Percentiles rank a stretch among this genome's conserved stretches.
These are phyloP conservation scores for Knufia petricola DNA, from an alignment of 2,329 filamentous ascomycete species.

Conservation along the genomic window DNA sequence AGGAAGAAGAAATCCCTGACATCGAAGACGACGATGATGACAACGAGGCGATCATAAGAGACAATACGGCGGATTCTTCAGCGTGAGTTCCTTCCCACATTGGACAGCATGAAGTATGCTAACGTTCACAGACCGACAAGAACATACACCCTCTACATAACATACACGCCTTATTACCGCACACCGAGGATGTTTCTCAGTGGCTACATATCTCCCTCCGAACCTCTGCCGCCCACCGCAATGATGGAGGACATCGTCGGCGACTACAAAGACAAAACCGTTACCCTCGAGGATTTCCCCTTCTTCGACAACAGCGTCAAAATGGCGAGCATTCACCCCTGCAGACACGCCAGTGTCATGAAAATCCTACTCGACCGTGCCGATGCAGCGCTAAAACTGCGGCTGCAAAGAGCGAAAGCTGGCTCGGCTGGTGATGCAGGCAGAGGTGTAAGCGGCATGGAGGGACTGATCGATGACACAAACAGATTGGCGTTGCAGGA, in stretches of 20 bases:
- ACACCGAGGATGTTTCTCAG: constrained; percentile 92
- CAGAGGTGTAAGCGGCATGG: constrained; percentile 55
- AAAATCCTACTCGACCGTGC: constrained; percentile 92
- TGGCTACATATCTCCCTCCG: constrained; percentile 70
- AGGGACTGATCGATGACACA: constrained; percentile 76
- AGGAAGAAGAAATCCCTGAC: constrained; percentile 80
- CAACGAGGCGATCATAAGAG: constrained; percentile 89
- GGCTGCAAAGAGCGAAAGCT: constrained; percentile 68
- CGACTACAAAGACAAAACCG: constrained; percentile 97
- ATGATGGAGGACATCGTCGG: constrained; percentile 98
- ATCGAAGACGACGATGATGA: constrained; percentile 96
- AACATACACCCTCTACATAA: constrained; percentile 98
- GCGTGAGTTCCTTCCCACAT: constrained; percentile 38
- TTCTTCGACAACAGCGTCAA: constrained; percentile 87
- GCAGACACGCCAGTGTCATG: constrained; percentile 96
- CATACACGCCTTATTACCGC: constrained; percentile 92
- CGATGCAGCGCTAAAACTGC: constrained; percentile 81
- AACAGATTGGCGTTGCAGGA: constrained; percentile 39
- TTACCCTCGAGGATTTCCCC: constrained; percentile 93
- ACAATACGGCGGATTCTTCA: constrained; percentile 47
- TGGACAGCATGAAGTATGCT: not conserved
- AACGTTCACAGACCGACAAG: constrained; percentile 57
- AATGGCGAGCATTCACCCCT: constrained; percentile 94
- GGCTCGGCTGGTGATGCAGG: constrained; percentile 33
- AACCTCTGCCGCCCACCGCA: constrained; percentile 67